Base-by-base conservation (phyloP, 768 basidiomycete species). In the Leccinellum albellum region DNA sequence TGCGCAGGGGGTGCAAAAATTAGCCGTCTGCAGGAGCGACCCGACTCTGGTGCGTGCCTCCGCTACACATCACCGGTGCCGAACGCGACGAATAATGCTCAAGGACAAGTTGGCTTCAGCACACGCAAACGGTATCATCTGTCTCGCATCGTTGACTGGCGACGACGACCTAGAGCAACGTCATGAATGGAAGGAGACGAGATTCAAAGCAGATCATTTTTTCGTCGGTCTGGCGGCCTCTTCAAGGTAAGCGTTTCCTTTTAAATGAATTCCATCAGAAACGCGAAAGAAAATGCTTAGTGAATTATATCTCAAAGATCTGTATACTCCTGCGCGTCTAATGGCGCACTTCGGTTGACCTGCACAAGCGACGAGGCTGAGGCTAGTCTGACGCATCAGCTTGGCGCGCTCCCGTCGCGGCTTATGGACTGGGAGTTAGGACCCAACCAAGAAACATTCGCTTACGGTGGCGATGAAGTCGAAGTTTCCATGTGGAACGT, bases 381-480 rank as follows among this genome's bases (percentile, higher is more conserved):
- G n/a, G 37, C 2, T 45, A 13, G 21, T 14, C 66, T 15, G 42
- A 67, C 12, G 48, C 72, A 63, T 20, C 59, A 65, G 40, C 67
- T 74, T 54, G 74, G 78, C 7, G 75, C 75, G 9, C 78, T 93
- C 47, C 90, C 91, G 3, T 84, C 79, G 57, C 84, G 88, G 21
- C 76, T 94, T n/a, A 74, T 72, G 47, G 83, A 82, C 53, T 91
- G 89, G 87, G 78, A 78, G 31, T 64, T 90, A 23, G 82, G 84
- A 1, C 66, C 74, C 17, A 74, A 81, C 56, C 73, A 73, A 3
- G 67, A 77, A 33, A 79, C 79, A 0, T 93, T 94, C 73, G 80
- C 85, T 2, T 94, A 92, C 59, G 92, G 87, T 13, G 92, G 92
- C 3, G 85, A 93, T 60, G 92, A 94, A 71, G 89, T 94, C 17